phyloP scores from a whole-genome alignment of 176 grass and related monocot genomes.

The Bolboschoenus planiculmis region DNA sequence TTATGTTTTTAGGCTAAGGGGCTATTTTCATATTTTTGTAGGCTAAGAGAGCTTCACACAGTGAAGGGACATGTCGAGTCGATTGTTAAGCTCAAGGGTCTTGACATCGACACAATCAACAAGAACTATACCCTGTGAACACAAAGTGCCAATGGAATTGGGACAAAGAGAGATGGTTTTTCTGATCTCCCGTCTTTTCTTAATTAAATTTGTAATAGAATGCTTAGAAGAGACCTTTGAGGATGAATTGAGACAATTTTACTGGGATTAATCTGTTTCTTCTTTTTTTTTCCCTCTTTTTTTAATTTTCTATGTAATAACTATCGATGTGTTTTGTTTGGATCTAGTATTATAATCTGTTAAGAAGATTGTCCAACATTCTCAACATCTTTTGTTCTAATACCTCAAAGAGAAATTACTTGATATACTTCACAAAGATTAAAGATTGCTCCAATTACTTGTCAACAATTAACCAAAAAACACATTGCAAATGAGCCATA shows the following conservation, averaged over 20 bases:
- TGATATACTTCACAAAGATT: neutral
- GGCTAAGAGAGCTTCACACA: slow-evolving; percentile 44
- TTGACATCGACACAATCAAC: slow-evolving; percentile 34
- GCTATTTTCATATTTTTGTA: no score
- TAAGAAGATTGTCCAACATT: neutral
- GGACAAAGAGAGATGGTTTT: slow-evolving; percentile 17
- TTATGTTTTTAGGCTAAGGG: no score
- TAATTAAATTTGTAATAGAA: slow-evolving; percentile 16
- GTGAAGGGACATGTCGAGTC: slow-evolving; percentile 39
- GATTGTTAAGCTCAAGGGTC: slow-evolving; percentile 38
- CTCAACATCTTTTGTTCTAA: slow-evolving; percentile 3
- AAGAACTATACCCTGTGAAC: slow-evolving; percentile 37
- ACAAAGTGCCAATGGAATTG: neutral
- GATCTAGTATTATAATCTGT: slow-evolving; percentile 1
- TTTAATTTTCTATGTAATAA: slow-evolving; percentile 17
- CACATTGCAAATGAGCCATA: neutral
- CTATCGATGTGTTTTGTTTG: neutral
- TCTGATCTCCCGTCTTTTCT: neutral
- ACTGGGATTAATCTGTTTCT: neutral
- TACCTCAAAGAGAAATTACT: neutral
- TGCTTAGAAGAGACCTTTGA: slow-evolving; percentile 13
- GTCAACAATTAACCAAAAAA: neutral
- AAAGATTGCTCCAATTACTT: neutral
- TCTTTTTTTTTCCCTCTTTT: neutral
- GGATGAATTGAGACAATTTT: neutral